Evolutionary conservation across 176 grass and related monocot genomes (phyloP).

Genomic region (Lolium perenne): DNA sequence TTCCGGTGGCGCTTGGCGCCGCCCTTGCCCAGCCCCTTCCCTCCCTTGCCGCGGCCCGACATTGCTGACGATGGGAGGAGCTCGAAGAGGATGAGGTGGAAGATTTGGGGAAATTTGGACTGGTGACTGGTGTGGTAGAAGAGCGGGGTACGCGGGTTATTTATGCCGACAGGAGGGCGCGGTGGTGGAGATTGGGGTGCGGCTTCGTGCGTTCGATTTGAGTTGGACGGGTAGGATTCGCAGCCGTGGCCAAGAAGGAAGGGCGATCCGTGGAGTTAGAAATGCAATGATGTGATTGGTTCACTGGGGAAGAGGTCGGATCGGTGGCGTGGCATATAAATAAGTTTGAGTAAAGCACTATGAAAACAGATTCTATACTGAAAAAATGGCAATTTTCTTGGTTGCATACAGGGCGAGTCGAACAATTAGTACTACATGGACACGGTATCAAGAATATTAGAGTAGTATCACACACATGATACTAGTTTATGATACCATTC

Average conservation of each 20-base stretch:
- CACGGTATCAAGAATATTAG: no score
- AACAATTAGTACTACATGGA: no score
- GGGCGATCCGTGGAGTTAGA: neutral
- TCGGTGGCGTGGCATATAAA: neutral
- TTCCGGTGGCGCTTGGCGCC: constrained; percentile 88
- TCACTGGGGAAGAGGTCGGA: neutral
- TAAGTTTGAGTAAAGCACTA: no score
- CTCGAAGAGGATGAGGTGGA: no score
- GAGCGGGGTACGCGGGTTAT: neutral
- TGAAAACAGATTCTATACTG: no score
- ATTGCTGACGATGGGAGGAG: constrained; percentile 26
- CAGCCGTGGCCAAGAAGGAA: accelerated
- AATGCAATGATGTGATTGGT: neutral
- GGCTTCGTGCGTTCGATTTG: neutral
- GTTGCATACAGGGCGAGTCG: no score
- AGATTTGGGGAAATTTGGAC: neutral
- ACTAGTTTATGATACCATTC: no score
- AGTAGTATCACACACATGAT: no score
- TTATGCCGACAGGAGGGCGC: neutral
- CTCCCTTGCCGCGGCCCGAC: constrained; percentile 90
- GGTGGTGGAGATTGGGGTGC: neutral
- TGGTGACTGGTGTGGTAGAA: neutral
- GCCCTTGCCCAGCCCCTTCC: constrained; percentile 87
- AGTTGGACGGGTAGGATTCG: neutral
- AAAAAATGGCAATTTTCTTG: no score